phyloP scores from a whole-genome alignment of 441 rosid genomes.

The Melastoma candidum region DNA sequence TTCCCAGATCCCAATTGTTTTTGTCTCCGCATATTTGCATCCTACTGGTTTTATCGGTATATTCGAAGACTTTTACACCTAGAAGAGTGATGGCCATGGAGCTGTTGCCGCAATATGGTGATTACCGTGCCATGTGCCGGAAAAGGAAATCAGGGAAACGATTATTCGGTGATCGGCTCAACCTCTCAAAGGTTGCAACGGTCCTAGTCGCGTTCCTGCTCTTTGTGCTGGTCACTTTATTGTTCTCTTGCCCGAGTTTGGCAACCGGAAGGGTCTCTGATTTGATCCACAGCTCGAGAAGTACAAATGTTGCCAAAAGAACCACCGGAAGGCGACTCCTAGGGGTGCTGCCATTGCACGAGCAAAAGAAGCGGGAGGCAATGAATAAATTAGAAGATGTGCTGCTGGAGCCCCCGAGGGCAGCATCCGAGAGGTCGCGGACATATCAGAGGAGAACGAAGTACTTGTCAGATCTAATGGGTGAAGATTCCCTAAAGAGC shows the following conservation, averaged over 20 bases:
- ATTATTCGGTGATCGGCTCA: constrained; percentile 24
- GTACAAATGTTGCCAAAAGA: constrained; percentile 11
- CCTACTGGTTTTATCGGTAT: constrained; percentile 8
- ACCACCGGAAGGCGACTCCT: constrained; percentile 29
- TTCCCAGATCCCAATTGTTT: background rate
- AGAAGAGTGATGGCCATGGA: no score
- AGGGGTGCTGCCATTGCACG: constrained; percentile 15
- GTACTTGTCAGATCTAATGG: constrained; percentile 51
- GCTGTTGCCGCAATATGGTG: no score
- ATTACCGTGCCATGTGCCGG: no score
- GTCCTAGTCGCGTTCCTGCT: constrained; percentile 25
- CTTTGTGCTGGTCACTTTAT: constrained; percentile 32
- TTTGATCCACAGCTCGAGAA: constrained; percentile 36
- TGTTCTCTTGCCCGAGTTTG: constrained; percentile 21
- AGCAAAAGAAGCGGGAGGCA: constrained; percentile 37
- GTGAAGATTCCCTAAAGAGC: constrained; percentile 38
- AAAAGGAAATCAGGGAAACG: constrained; percentile 9
- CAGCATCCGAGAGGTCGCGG: constrained; percentile 47
- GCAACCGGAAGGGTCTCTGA: constrained; percentile 10
- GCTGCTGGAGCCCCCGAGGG: constrained; percentile 70
- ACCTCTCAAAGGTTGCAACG: constrained; percentile 24
- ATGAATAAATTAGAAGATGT: constrained; percentile 58
- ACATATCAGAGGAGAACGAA: constrained; percentile 43
- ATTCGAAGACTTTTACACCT: no score
- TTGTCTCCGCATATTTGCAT: background rate